These are phyloP conservation scores for Citrus glauca DNA, from an alignment of 345 rosid species.

Conservation along the genomic window DNA sequence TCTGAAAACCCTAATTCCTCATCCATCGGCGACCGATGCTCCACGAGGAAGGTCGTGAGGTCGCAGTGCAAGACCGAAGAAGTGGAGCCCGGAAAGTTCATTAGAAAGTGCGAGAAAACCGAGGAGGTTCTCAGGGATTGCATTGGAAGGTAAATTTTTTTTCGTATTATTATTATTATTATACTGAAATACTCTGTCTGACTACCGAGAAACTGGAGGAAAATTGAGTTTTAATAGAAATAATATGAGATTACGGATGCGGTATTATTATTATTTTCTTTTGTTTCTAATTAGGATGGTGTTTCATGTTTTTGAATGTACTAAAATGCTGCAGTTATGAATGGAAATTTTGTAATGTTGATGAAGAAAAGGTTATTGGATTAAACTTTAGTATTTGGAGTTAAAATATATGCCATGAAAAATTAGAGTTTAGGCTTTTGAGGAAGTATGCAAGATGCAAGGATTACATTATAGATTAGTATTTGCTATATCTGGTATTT, in stretches of 20 bases:
- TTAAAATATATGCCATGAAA: background rate
- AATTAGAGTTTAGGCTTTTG: background rate
- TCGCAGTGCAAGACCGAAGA: slow-evolving; percentile 86
- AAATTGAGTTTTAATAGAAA: background rate
- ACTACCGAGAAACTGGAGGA: background rate
- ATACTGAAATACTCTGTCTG: background rate
- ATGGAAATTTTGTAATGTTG: background rate
- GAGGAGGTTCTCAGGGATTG: slow-evolving; percentile 73
- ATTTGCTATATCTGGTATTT: background rate
- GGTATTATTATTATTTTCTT: too few species aligned
- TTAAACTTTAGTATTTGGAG: background rate
- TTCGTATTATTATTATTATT: background rate
- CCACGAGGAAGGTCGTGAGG: slow-evolving; percentile 56
- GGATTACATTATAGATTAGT: background rate
- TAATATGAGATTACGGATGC: background rate
- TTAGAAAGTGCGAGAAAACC: slow-evolving; percentile 82
- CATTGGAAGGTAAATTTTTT: slow-evolving; percentile 51
- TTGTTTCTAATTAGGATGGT: background rate
- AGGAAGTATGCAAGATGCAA: background rate
- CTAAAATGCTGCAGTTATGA: background rate
- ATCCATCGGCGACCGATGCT: slow-evolving; percentile 37
- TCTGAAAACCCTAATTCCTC: background rate
- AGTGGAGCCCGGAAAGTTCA: slow-evolving; percentile 82
- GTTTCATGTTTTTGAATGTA: background rate
- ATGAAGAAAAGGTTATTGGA: background rate